A percentile compares a stretch with the other conserved stretches of the same genome.
phyloP scores from a whole-genome alignment of 768 basidiomycete genomes.

The Mycena amicta region DNA sequence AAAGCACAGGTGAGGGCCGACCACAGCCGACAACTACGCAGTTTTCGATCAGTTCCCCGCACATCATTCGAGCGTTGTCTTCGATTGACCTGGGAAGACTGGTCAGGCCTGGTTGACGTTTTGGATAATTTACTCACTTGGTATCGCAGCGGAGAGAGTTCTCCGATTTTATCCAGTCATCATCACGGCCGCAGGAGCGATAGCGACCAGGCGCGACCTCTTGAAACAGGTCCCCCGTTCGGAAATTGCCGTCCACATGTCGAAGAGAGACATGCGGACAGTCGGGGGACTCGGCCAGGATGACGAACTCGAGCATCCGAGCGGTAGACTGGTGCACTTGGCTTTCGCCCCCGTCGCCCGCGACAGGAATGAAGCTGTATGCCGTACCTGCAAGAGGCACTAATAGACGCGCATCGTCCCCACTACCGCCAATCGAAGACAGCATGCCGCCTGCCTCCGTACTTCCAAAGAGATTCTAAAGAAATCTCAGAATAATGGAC shows the following conservation, averaged over 20 bases:
- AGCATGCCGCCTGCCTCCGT: slow-evolving; percentile 61
- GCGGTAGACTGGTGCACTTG: slow-evolving; percentile 48
- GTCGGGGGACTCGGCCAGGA: slow-evolving; percentile 57
- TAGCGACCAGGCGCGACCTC: slow-evolving; percentile 53
- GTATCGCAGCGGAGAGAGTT: slow-evolving; percentile 70
- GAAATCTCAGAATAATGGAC: no score
- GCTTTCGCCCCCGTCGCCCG: slow-evolving; percentile 28
- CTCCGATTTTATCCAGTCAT: slow-evolving; percentile 77
- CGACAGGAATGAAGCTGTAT: slow-evolving; percentile 50
- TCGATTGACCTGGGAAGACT: slow-evolving; percentile 49
- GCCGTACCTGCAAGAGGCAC: slow-evolving; percentile 45
- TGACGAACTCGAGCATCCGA: slow-evolving; percentile 59
- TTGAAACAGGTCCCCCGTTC: slow-evolving; percentile 70
- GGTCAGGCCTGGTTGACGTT: slow-evolving; percentile 17
- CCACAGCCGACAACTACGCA: slow-evolving; percentile 61
- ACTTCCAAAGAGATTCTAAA: slow-evolving; percentile 58
- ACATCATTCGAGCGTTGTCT: slow-evolving; percentile 54
- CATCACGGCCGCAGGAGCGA: slow-evolving; percentile 60
- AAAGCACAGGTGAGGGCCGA: slow-evolving; percentile 55
- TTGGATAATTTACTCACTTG: slow-evolving; percentile 48
- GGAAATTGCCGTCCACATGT: slow-evolving; percentile 60
- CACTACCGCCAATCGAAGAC: slow-evolving; percentile 42
- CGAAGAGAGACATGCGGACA: slow-evolving; percentile 59
- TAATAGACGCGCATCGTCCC: slow-evolving; percentile 39
- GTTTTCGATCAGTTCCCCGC: slow-evolving; percentile 48